These are phyloP conservation scores for Jatropha curcas DNA, from an alignment of 345 rosid genomes.

Conservation along the genomic window DNA sequence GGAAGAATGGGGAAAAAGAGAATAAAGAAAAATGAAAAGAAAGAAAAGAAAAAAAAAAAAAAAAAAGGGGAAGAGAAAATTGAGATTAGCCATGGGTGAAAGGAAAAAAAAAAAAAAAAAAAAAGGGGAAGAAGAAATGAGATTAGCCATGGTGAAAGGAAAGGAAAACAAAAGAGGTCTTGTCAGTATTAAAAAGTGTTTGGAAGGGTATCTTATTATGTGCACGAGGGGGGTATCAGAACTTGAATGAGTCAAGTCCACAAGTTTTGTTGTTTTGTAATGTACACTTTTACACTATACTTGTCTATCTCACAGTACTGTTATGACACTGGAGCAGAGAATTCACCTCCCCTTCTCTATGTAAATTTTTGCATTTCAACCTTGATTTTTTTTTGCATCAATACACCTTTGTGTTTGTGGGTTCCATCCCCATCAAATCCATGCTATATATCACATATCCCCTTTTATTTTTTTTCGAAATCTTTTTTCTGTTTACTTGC, in stretches of 20 bases:
- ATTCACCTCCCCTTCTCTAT: conserved; percentile 3
- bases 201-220: too few species aligned
- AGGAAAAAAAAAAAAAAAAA: too few species aligned
- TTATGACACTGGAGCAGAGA: not conserved
- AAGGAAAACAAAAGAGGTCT: not conserved
- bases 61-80: too few species aligned
- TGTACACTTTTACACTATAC: not conserved
- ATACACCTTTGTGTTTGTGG: not conserved
- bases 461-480: too few species aligned
- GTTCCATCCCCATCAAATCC: conserved; percentile 11
- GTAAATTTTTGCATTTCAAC: not conserved
- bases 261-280: not conserved
- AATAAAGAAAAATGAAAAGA: too few species aligned
- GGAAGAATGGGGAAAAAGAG: not conserved
- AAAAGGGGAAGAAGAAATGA: not conserved
- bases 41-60: not conserved
- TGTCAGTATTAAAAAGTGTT: not conserved
- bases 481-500: not conserved
- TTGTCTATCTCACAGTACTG: not conserved
- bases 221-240: conserved; percentile 4
- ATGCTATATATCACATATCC: too few species aligned
- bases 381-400: not conserved
- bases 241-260: not conserved
- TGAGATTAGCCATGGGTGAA: too few species aligned
- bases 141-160: not conserved